Percentiles rank a stretch among this genome's conserved stretches.
Evolutionary conservation across 495 filamentous ascomycete species (phyloP).

Genomic region (Zalerion maritima): DNA sequence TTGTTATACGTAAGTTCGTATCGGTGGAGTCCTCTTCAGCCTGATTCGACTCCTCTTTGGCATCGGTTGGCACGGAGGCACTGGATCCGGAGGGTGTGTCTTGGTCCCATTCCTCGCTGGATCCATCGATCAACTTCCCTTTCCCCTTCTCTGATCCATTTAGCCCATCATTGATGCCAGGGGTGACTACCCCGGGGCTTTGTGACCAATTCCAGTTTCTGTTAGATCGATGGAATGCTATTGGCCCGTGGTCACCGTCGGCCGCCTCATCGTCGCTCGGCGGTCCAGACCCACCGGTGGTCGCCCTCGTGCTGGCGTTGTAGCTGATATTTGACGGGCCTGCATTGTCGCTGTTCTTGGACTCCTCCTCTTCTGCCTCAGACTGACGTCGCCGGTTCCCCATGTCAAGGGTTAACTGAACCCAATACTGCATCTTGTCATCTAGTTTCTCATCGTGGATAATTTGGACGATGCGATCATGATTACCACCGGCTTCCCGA

Average conservation of each 20-base stretch:
- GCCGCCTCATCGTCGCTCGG: slow-evolving; percentile 9
- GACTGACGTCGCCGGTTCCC: slow-evolving; percentile 4
- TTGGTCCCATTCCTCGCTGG: slow-evolving; percentile 1
- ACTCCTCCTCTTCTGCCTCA: slow-evolving; percentile 2
- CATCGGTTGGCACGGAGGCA: too few relatives aligned
- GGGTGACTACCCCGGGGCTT: too few relatives aligned
- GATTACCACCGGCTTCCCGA: slow-evolving; percentile 40
- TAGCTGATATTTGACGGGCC: neutral
- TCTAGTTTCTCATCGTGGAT: slow-evolving; percentile 45
- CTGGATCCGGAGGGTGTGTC: too few relatives aligned
- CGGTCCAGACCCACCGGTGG: neutral
- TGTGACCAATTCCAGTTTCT: too few relatives aligned
- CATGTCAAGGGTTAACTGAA: slow-evolving; percentile 20
- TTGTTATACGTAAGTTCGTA: too few relatives aligned
- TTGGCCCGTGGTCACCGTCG: slow-evolving; percentile 21
- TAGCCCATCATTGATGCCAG: too few relatives aligned
- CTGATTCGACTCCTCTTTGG: too few relatives aligned
- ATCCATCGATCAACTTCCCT: slow-evolving; percentile 6
- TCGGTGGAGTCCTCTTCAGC: slow-evolving; percentile 8
- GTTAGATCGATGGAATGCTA: slow-evolving; percentile 17
- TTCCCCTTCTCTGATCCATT: too few relatives aligned
- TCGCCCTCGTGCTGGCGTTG: slow-evolving; percentile 1
- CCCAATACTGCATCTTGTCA: slow-evolving; percentile 39
- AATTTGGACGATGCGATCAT: slow-evolving; percentile 42
- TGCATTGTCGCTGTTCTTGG: neutral